phyloP scores from a whole-genome alignment of 768 basidiomycete species.

The Paxillus rubicundulus region DNA sequence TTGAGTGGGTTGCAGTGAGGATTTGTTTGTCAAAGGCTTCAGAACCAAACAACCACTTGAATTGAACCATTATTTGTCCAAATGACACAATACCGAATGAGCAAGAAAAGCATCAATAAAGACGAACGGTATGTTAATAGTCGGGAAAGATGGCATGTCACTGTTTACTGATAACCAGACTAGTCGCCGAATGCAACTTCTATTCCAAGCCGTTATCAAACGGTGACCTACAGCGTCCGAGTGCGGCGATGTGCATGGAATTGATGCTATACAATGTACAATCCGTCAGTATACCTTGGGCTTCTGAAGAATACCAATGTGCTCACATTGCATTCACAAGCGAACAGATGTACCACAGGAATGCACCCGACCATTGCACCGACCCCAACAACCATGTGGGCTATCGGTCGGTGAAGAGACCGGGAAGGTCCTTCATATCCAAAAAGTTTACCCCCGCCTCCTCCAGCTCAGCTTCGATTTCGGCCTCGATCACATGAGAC shows the following conservation, averaged over 20 bases:
- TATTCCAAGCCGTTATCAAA: background rate
- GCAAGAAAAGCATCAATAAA: background rate
- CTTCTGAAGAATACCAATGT: background rate
- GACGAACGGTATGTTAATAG: background rate
- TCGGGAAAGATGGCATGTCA: background rate
- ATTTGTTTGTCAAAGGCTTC: slow-evolving; percentile 13
- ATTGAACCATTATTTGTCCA: background rate
- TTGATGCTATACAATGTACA: no score
- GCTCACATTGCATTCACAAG: slow-evolving; percentile 14
- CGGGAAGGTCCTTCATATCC: slow-evolving; percentile 63
- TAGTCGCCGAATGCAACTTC: background rate
- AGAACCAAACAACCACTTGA: slow-evolving; percentile 10
- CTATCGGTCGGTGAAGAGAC: slow-evolving; percentile 57
- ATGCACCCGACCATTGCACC: background rate
- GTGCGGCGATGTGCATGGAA: no score
- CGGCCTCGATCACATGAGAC: slow-evolving; percentile 50
- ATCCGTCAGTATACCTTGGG: no score
- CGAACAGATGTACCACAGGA: background rate
- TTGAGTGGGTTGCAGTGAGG: background rate
- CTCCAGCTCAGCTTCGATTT: slow-evolving; percentile 66
- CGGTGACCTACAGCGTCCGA: no score
- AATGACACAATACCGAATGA: background rate
- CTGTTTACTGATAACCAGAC: background rate
- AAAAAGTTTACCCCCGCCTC: slow-evolving; percentile 64
- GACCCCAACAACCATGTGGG: background rate